These are phyloP conservation scores for Pichia pseudocactophila DNA, from an alignment of 805 yeast species.

Conservation along the genomic window DNA sequence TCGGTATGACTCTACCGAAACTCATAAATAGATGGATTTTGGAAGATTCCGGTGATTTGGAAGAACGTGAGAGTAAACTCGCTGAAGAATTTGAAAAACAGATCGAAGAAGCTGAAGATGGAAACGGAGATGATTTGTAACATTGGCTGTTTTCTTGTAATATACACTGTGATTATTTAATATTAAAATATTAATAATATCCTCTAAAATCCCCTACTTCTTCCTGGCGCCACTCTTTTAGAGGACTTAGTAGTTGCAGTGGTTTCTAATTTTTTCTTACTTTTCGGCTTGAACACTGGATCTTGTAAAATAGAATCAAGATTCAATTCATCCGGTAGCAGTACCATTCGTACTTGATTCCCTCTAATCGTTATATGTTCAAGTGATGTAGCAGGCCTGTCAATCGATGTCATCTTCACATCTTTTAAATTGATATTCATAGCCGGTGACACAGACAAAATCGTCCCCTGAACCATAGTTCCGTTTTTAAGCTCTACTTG, in stretches of 20 bases:
- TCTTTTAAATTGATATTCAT: conserved; percentile 83
- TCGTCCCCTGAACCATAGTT: conserved; percentile 73
- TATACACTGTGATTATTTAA: too few species aligned
- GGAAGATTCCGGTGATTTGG: conserved; percentile 34
- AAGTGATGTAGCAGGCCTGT: conserved; percentile 58
- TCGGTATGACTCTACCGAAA: conserved; percentile 69
- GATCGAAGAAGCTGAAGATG: conserved; percentile 16
- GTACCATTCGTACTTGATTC: conserved; percentile 72
- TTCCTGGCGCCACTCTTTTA: conserved; percentile 18
- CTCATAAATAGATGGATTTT: conserved; percentile 34
- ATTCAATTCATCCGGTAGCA: conserved; percentile 80
- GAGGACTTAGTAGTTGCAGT: conserved; percentile 2
- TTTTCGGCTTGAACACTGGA: conserved; percentile 30
- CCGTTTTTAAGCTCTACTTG: conserved; percentile 91
- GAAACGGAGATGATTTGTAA: neutral
- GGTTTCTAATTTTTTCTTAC: conserved; percentile 24
- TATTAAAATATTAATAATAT: too few species aligned
- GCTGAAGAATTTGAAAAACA: conserved; percentile 27
- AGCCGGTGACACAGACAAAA: conserved; percentile 77
- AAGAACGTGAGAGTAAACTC: conserved; percentile 31
- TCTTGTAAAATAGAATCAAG: conserved; percentile 55
- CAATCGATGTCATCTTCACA: conserved; percentile 66
- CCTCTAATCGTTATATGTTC: conserved; percentile 85
- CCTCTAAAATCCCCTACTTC: conserved; percentile 11
- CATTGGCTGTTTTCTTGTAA: too few species aligned